phyloP scores from a whole-genome alignment of 192 early-diverging fungal species.

The Dissophora globulifera region DNA sequence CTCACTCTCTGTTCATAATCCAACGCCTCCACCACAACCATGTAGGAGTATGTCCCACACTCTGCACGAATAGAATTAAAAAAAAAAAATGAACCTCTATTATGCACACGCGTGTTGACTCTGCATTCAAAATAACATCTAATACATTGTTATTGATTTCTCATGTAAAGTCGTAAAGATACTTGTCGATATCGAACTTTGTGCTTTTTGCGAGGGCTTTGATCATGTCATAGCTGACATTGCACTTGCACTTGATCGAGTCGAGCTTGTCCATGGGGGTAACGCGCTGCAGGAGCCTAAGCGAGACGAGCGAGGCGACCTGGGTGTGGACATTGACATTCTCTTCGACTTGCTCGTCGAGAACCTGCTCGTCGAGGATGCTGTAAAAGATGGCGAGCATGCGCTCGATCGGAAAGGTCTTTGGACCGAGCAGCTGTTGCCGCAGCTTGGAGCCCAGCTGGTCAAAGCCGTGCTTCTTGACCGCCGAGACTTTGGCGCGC shows the following conservation, averaged over 20 bases:
- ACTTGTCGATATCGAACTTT: conserved; percentile 88
- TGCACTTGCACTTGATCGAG: conserved; percentile 88
- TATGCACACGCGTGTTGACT: background rate
- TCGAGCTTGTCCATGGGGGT: conserved; percentile 82
- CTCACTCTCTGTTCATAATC: conserved; percentile 30
- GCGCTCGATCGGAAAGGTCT: conserved; percentile 92
- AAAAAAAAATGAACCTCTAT: conserved; percentile 1
- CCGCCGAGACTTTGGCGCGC: conserved; percentile 51
- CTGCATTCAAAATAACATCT: no score
- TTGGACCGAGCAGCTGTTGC: conserved; percentile 92
- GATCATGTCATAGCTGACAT: conserved; percentile 85
- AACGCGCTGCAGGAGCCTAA: conserved; percentile 79
- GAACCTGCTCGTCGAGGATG: conserved; percentile 77
- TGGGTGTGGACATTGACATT: conserved; percentile 81
- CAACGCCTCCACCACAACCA: background rate
- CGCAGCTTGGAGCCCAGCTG: conserved; percentile 59
- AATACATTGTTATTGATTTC: background rate
- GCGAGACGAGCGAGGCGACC: conserved; percentile 85
- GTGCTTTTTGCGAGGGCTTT: conserved; percentile 77
- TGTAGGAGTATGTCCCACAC: background rate
- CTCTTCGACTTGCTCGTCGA: conserved; percentile 76
- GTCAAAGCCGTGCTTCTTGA: conserved; percentile 46
- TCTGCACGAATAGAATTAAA: conserved; percentile 18
- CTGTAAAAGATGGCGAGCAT: conserved; percentile 98
- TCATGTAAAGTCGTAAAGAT: conserved; percentile 72